A percentile compares a stretch with the other conserved stretches of the same genome.
These are phyloP conservation scores for Groenewaldozyma tartarivorans DNA, from an alignment of 805 yeast genomes.

Conservation along the genomic window DNA sequence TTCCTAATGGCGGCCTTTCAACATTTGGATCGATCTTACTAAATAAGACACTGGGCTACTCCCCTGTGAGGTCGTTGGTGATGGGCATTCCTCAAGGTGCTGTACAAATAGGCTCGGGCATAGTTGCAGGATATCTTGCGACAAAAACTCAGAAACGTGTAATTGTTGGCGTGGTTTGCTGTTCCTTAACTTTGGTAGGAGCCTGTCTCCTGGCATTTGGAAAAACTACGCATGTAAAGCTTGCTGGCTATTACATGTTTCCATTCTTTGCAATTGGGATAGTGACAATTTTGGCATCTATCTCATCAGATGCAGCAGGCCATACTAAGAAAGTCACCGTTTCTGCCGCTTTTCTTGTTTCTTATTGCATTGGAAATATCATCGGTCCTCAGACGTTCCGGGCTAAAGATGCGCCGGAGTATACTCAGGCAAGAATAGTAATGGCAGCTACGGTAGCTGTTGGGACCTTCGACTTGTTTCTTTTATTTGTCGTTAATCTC, in stretches of 20 bases:
- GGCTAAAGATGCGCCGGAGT: slow-evolving; percentile 48
- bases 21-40: slow-evolving; percentile 34
- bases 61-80: slow-evolving; percentile 31
- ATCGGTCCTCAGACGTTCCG: slow-evolving; percentile 69
- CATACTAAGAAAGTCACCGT: slow-evolving; percentile 61
- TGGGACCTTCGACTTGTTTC: slow-evolving; percentile 31
- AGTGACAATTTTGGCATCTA: slow-evolving; percentile 34
- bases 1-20: slow-evolving; percentile 46
- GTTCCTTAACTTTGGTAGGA: slow-evolving; percentile 36
- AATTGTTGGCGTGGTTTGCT: slow-evolving; percentile 38
- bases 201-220: slow-evolving; percentile 37
- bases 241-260: slow-evolving; percentile 33
- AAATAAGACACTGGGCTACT: slow-evolving; percentile 30
- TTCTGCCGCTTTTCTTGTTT: slow-evolving; percentile 50
- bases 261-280: slow-evolving; percentile 20
- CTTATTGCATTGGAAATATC: slow-evolving; percentile 58
- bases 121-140: slow-evolving; percentile 5
- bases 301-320: slow-evolving; percentile 53
- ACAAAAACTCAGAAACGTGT: slow-evolving; percentile 13
- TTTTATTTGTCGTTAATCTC: slow-evolving; percentile 12
- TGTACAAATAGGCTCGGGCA: slow-evolving; percentile 6
- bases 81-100: slow-evolving; percentile 37
- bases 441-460: slow-evolving; percentile 42
- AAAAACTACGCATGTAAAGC: slow-evolving; percentile 26
- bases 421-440: slow-evolving; percentile 45